Percentiles rank a stretch among this genome's conserved stretches.
phyloP scores from a whole-genome alignment of 208 protist genomes.

The Crithidia brevicula region DNA sequence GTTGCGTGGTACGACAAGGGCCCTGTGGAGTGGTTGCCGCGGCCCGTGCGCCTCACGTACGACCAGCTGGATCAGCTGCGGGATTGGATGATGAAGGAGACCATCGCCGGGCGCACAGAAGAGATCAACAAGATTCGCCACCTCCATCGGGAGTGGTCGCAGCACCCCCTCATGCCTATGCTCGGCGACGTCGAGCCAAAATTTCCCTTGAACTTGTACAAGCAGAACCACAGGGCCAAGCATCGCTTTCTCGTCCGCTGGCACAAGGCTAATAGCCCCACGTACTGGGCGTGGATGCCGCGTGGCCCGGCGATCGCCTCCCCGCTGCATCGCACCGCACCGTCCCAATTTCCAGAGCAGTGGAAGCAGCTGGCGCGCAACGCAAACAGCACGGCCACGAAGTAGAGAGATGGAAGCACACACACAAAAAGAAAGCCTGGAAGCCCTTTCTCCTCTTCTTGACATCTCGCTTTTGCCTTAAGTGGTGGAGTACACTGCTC shows the following conservation, averaged over 20 bases:
- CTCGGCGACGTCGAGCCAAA: slow-evolving; percentile 90
- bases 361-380: slow-evolving; percentile 67
- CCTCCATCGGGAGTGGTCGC: slow-evolving; percentile 87
- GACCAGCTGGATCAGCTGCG: slow-evolving; percentile 80
- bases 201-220: slow-evolving; percentile 90
- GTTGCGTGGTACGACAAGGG: slow-evolving; percentile 91
- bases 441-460: too few relatives aligned
- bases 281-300: slow-evolving; percentile 89
- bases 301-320: slow-evolving; percentile 57
- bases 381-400: not conserved
- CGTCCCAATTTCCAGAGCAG: slow-evolving; percentile 78
- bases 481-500: too few relatives aligned
- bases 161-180: slow-evolving; percentile 89
- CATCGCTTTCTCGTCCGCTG: slow-evolving; percentile 83
- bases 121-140: slow-evolving; percentile 80
- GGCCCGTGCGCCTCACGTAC: slow-evolving; percentile 84
- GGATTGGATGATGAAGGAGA: slow-evolving; percentile 92
- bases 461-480: too few relatives aligned
- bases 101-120: slow-evolving; percentile 63
- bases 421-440: too few relatives aligned
- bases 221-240: slow-evolving; percentile 89
- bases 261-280: slow-evolving; percentile 92
- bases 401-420: slow-evolving; percentile 3
- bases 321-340: slow-evolving; percentile 67
- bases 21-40: slow-evolving; percentile 90